A percentile compares a stretch with the other conserved stretches of the same genome.
Evolutionary conservation across 164 flowering plant species (phyloP).

Genomic region (Umbilicus rupestris): DNA sequence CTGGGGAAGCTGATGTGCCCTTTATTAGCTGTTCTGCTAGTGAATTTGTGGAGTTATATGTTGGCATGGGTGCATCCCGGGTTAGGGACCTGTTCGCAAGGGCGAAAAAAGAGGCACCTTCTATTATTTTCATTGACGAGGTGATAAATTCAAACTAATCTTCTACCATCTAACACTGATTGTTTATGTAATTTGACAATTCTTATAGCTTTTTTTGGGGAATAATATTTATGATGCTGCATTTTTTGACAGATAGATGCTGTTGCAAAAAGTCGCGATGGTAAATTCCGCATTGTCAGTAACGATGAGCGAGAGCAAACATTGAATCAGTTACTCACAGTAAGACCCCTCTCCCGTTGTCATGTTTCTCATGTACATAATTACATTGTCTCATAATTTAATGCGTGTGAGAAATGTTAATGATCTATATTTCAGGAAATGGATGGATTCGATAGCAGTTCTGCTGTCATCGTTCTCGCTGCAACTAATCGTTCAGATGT

Average conservation of each 20-base stretch:
- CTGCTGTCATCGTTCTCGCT: conserved; percentile 95
- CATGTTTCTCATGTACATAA: neutral
- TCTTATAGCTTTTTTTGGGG: conserved; percentile 2
- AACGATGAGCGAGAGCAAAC: conserved; percentile 98
- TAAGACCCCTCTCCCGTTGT: conserved; percentile 20
- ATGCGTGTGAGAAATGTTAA: conserved; percentile 1
- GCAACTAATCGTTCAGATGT: conserved; percentile 97
- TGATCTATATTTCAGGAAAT: conserved; percentile 60
- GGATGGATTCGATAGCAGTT: conserved; percentile 99
- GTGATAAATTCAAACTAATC: conserved; percentile 23
- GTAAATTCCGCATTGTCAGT: conserved; percentile 78
- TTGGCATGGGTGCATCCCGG: conserved; percentile 99
- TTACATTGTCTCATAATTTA: neutral
- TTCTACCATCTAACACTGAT: neutral
- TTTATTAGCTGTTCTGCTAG: conserved; percentile 97
- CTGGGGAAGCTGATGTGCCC: conserved; percentile 99
- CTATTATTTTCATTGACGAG: conserved; percentile 97
- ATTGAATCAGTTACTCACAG: conserved; percentile 89
- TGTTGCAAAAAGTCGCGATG: conserved; percentile 97
- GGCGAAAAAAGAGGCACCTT: conserved; percentile 96
- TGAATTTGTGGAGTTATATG: conserved; percentile 96
- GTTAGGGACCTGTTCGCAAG: conserved; percentile 92
- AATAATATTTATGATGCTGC: neutral
- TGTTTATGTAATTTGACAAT: neutral
- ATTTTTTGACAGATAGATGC: conserved; percentile 79